These are phyloP conservation scores for Chloropicon primus DNA, from an alignment of 139 green algal genomes.

Conservation along the genomic window DNA sequence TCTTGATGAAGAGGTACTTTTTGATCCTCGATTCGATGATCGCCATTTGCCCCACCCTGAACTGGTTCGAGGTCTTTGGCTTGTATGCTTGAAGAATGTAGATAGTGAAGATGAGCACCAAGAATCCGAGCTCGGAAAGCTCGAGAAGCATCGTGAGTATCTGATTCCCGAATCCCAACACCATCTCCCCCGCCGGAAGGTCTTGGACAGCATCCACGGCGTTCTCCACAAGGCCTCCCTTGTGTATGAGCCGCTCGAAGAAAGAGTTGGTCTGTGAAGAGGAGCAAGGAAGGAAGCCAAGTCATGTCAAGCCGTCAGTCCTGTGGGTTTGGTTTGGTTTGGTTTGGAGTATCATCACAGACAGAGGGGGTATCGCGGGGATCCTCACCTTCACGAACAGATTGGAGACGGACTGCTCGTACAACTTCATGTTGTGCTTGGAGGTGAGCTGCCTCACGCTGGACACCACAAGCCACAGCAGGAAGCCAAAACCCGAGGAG, in stretches of 20 bases:
- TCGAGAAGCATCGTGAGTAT: background rate
- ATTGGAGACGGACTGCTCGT: conserved; percentile 3
- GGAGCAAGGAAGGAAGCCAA: background rate
- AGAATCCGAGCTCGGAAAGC: conserved; percentile 1
- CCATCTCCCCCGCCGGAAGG: conserved; percentile 1
- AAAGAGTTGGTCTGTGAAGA: background rate
- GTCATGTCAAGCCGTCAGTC: too few species aligned
- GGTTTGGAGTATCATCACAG: too few species aligned
- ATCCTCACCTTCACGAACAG: background rate
- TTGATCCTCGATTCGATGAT: conserved; percentile 12
- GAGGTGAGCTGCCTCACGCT: conserved; percentile 3
- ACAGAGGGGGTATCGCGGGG: background rate
- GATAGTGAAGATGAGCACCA: conserved; percentile 11
- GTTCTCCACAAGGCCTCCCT: background rate
- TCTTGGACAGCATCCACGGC: background rate
- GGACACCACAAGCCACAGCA: background rate
- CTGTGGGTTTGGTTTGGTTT: too few species aligned
- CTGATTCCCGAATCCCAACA: background rate
- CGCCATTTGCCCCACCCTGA: conserved; percentile 1
- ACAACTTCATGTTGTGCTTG: conserved; percentile 10
- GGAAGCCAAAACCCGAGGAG: background rate
- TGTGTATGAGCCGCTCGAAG: background rate
- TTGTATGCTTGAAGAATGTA: conserved; percentile 6
- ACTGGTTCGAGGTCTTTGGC: background rate
- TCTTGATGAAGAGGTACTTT: conserved; percentile 12